These are phyloP conservation scores for Oryza glaberrima DNA, from an alignment of 176 grass and related monocot species.

Conservation along the genomic window DNA sequence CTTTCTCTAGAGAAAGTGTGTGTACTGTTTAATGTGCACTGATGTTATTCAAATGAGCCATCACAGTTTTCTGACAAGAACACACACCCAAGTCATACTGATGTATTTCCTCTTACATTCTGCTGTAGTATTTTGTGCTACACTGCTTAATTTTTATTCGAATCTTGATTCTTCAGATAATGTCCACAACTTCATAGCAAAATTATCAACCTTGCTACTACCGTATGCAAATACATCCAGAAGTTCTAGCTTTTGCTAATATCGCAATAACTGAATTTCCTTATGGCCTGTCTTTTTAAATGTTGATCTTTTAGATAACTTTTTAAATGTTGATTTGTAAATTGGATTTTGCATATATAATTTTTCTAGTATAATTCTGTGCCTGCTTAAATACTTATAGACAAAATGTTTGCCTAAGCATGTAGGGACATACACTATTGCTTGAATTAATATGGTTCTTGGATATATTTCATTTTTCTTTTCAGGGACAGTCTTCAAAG, in stretches of 20 bases:
- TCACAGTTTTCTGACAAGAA: not conserved
- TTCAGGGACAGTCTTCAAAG: slow-evolving; percentile 82
- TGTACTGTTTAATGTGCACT: not conserved
- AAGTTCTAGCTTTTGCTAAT: not conserved
- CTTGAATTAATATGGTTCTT: slow-evolving; percentile 9
- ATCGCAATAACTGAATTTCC: not conserved
- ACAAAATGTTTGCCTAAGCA: slow-evolving; percentile 6
- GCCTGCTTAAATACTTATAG: not conserved
- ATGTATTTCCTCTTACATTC: not conserved
- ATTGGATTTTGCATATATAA: slow-evolving; percentile 4
- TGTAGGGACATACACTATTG: not conserved
- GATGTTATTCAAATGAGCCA: slow-evolving; percentile 11
- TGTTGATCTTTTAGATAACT: too few species aligned
- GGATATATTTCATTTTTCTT: slow-evolving; percentile 31
- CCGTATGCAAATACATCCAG: slow-evolving; percentile 12
- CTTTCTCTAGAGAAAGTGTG: not conserved
- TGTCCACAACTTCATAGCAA: not conserved
- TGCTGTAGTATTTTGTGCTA: slow-evolving; percentile 18
- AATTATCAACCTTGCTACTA: slow-evolving; percentile 2
- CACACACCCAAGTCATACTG: not conserved
- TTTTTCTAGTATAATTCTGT: not conserved
- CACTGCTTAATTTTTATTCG: not conserved
- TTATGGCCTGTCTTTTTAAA: not conserved
- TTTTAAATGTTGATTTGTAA: slow-evolving; percentile 15
- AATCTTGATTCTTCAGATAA: slow-evolving; percentile 21